These are phyloP conservation scores for Entamoeba nuttalli DNA, from an alignment of 208 protist genomes.

Conservation along the genomic window DNA sequence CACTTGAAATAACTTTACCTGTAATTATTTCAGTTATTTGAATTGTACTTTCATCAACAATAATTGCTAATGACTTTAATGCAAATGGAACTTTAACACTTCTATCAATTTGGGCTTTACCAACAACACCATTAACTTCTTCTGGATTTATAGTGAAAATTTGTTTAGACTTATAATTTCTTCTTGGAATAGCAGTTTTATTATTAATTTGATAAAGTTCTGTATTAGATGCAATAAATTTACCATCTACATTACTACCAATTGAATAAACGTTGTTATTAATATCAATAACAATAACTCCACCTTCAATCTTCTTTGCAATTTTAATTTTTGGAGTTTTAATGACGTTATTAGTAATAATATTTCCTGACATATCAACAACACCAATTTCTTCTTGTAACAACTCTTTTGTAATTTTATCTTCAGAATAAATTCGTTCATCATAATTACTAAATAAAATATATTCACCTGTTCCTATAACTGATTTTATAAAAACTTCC, in stretches of 20 bases:
- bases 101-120: neutral
- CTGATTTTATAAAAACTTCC: neutral
- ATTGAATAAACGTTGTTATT: neutral
- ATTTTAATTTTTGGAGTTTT: neutral
- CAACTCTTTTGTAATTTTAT: neutral
- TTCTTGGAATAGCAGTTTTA: neutral
- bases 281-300: neutral
- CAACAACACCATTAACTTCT: neutral
- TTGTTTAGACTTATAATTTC: neutral
- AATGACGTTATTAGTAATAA: neutral
- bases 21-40: neutral
- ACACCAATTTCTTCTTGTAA: neutral
- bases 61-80: neutral
- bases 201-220: neutral
- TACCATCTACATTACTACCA: neutral
- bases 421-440: neutral
- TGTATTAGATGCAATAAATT: neutral
- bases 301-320: neutral
- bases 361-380: neutral
- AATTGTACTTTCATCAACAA: neutral
- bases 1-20: neutral
- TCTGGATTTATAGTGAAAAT: neutral
- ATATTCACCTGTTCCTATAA: neutral
- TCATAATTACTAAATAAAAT: neutral
- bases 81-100: neutral